A percentile compares a stretch with the other conserved stretches of the same genome.
Evolutionary conservation across 495 filamentous ascomycete genomes (phyloP).

Genomic region (Aspergillus carlsbadensis): DNA sequence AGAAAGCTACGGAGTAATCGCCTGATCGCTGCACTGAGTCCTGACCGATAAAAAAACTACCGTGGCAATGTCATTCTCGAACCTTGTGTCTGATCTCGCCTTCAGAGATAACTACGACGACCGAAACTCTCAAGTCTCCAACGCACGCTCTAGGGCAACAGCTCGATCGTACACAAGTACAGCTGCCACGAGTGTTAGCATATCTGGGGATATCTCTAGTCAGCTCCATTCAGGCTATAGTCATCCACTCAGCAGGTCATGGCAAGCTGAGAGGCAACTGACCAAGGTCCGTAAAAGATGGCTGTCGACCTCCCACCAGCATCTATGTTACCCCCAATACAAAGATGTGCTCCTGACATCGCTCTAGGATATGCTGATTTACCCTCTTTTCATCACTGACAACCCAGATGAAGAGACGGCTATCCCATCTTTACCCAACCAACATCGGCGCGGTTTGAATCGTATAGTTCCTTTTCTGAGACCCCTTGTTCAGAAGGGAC

Average conservation of each 20-base stretch:
- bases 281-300: slow-evolving; percentile 70
- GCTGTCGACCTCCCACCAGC: background rate
- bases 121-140: slow-evolving; percentile 68
- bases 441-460: slow-evolving; percentile 84
- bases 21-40: background rate
- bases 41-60: background rate
- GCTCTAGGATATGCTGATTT: slow-evolving; percentile 90
- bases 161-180: slow-evolving; percentile 84
- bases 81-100: slow-evolving; percentile 81
- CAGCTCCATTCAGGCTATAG: slow-evolving; percentile 94
- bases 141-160: slow-evolving; percentile 62
- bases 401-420: slow-evolving; percentile 86
- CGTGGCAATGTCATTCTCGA: slow-evolving; percentile 80
- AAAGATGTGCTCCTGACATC: background rate
- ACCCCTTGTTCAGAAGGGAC: slow-evolving; percentile 82
- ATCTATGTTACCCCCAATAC: background rate
- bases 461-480: slow-evolving; percentile 79
- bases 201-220: slow-evolving; percentile 87
- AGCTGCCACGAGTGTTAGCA: slow-evolving; percentile 89
- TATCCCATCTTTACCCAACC: slow-evolving; percentile 86
- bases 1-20: too few species aligned
- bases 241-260: slow-evolving; percentile 84
- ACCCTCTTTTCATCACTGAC: slow-evolving; percentile 95
- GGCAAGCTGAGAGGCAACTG: slow-evolving; percentile 95
- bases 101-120: slow-evolving; percentile 61